Percentiles rank a stretch among this genome's conserved stretches.
Evolutionary conservation across 192 early-diverging fungal species (phyloP).

Genomic region (Podila minutissima): DNA sequence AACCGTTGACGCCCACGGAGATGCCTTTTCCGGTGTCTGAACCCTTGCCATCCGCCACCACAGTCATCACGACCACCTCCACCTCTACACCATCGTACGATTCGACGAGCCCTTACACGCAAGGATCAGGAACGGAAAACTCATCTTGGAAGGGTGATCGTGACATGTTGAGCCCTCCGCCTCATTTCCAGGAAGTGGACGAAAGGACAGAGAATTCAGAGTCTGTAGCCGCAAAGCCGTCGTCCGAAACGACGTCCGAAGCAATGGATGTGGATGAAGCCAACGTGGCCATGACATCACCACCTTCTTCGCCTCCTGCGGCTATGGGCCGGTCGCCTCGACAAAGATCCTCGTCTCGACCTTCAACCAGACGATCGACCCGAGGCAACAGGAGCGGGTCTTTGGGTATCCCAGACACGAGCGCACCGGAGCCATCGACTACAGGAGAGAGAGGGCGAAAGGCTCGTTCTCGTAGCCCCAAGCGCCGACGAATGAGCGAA

Average conservation of each 20-base stretch:
- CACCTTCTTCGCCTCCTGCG: constrained; percentile 10
- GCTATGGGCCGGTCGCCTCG: neutral
- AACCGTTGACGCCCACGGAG: constrained; percentile 7
- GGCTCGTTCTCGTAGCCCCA: neutral
- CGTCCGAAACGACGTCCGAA: neutral
- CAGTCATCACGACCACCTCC: neutral
- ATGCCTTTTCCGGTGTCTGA: neutral
- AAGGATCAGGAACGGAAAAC: neutral
- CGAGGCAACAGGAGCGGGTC: neutral
- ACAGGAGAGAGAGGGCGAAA: neutral
- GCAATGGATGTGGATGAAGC: neutral
- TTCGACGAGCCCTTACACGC: neutral
- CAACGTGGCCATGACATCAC: neutral
- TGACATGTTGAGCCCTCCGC: constrained; percentile 25
- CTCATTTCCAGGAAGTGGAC: constrained; percentile 3
- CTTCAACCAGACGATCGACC: too few species aligned
- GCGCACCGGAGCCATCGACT: neutral
- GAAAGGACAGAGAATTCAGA: neutral
- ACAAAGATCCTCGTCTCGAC: neutral
- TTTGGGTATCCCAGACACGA: neutral
- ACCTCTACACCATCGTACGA: neutral
- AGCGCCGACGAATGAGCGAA: constrained; percentile 17
- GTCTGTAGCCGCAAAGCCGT: neutral
- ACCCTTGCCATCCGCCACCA: neutral
- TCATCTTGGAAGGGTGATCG: constrained; percentile 8